phyloP scores from a whole-genome alignment of 345 rosid species.

The Raphanus sativus region DNA sequence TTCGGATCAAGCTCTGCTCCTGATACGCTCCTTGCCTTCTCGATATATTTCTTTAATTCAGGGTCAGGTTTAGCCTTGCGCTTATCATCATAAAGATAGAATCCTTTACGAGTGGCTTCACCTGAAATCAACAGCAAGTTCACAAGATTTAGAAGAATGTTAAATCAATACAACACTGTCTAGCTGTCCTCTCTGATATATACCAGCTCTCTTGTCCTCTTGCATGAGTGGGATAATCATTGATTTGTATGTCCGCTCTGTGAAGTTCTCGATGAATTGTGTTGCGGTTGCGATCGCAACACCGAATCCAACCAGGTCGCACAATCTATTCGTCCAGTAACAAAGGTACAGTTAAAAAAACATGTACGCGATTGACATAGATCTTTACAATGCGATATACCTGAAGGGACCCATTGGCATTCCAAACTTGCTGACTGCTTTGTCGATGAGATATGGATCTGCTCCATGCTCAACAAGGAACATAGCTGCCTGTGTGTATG shows the following conservation, averaged over 20 bases:
- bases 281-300: constrained; percentile 77
- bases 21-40: constrained; percentile 79
- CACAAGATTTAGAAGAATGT: constrained; percentile 12
- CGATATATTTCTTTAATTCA: constrained; percentile 65
- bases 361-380: background rate
- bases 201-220: constrained; percentile 94
- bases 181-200: constrained; percentile 26
- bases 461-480: constrained; percentile 84
- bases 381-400: constrained; percentile 34
- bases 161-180: background rate
- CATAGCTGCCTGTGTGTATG: constrained; percentile 77
- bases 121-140: constrained; percentile 48
- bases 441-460: constrained; percentile 76
- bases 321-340: constrained; percentile 52
- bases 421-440: constrained; percentile 79
- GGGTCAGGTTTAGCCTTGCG: constrained; percentile 94
- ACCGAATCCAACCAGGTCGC: constrained; percentile 91
- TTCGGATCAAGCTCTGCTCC: constrained; percentile 69
- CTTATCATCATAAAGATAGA: constrained; percentile 73
- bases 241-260: constrained; percentile 81
- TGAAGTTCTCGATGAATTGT: constrained; percentile 79
- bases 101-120: constrained; percentile 80
- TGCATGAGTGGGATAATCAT: constrained; percentile 83
- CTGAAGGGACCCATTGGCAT: constrained; percentile 99
- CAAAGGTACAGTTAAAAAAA: background rate